Evolutionary conservation across 1,139 yeast genomes (phyloP), one percentile per base, ranked within the genome.

Genomic region (Scheffersomyces lignicola): DNA sequence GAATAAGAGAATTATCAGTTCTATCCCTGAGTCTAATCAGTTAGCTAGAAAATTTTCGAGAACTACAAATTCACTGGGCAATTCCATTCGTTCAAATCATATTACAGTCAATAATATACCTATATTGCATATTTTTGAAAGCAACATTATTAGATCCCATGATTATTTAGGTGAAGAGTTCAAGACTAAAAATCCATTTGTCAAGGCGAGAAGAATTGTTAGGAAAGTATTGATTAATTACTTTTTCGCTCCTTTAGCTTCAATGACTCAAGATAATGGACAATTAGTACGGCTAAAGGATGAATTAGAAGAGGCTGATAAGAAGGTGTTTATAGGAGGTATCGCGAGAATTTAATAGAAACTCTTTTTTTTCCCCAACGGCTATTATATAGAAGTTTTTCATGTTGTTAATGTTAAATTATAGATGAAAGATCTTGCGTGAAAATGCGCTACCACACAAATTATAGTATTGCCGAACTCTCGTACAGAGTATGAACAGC

Each of bases 71-170:
- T 20, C 36, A n/a, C 28, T n/a, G 12, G 17, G 24, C 10, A 32
- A 25, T 20, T 24, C 21, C 6, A 6, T 10, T 10, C 15, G 16
- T 31, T 38, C 26, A 5, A 31, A 34, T 1, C 33, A 36, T 10
- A 13, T 10, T 22, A 12, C 18, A 24, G 14, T 21, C 18, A 24
- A 33, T 23, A 28, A 28, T 12, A 41, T 53, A 16, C 62, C 65
- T 1, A 49, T 60, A 3, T 42, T 65, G 13, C 72, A 69, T 44
- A 52, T 67, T 18, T 65, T 67, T 38, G 73, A 68, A 39, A 57
- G 54, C 37, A 67, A 65, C 43, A 39, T 54, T 32, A 56, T 66
- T 25, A 44, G 58, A 28, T 52, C 59, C 25, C 59, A 51, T 36
- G 51, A 50, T 11, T 52, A 49, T 38, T 20, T 36, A 3, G 30